Evolutionary conservation across 2,329 filamentous ascomycete genomes (phyloP), one percentile per base, ranked within the genome.

Genomic region (Pyrenochaeta sp.): DNA sequence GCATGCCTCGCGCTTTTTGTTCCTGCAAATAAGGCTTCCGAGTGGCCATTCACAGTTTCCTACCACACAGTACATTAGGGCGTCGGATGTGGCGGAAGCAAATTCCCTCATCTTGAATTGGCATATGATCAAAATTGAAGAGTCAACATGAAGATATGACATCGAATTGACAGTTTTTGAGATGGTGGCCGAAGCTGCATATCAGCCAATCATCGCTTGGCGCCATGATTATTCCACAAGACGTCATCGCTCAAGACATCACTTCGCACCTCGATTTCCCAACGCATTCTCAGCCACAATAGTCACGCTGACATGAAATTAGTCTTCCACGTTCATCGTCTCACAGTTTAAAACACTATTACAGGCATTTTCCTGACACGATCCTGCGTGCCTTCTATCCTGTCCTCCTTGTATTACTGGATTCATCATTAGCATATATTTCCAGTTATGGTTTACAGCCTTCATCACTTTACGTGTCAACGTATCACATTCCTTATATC

Each of bases 401-500:
- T 20, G 2, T 7, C 4, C 4, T 14, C 9, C 7, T 39, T 7
- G 18, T 12, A 17, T 15, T 14, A 1, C 11, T 23, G 17, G 4
- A 3, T 36, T 14, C 14, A 20, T 7, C 41, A 44, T 10, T 20
- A 15, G 10, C 3, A 21, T 7, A 23, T 4, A 20, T 3, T 21
- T 3, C 15, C 11, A 41, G 53, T 17, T 50, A 69, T 67, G 61
- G 67, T 69, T 29, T 62, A 68, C 42, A 46, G 56, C 27, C 54
- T 68, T 2, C 54, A 57, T 37, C 63, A 53, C 29, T 47, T 68
- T 21, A 66, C 67, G 48, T 63, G 54, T 56, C 63, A 61, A 43
- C 63, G 67, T 27, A 48, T 67, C 12, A 40, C 71, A 7, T 46
- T 74, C 32, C 63, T 71, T 37, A 58, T 56, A 48, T 73, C 71